Base-by-base conservation (phyloP, 1,284 basidiomycete genomes). In the Moesziomyces aphidis region DNA sequence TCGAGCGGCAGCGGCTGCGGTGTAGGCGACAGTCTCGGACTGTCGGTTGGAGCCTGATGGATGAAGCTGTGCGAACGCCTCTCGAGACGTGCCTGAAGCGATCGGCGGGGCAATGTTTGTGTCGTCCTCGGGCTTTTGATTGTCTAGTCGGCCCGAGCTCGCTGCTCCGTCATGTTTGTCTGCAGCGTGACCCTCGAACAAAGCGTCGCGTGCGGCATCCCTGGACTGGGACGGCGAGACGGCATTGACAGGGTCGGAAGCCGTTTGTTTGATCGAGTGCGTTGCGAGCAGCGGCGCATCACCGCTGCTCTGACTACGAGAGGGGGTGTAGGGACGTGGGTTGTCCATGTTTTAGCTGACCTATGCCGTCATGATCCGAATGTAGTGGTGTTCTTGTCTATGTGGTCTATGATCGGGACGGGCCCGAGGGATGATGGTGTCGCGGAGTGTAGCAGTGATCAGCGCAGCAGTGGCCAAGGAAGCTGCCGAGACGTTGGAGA, bases 261-360 rank as follows among this genome's bases (percentile, higher is more conserved):
- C 68, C 15, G 68, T 61, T 26, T 71, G 68, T 11, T 55, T 55
- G 17, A 71, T 55, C 17, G 42, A 47, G n/a, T 71, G 68, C 1
- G 58, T 55, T 3, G 55, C 47, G 1, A 57, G 60, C 22, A 63
- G 45, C 13, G 61, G 54, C 2, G 53, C 49, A 5, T 56, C 31
- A 22, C 60, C 61, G 21, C 19, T 11, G 23, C 24, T 64, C 13
- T 26, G 34, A 5, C 52, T 4, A 8, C 45, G 44, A 10, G 44
- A 13, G 23, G 61, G 50, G 3, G 61, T 28, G 1, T 45, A 21
- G 8, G 61, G 36, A 46, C 24, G 53, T 13, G 39, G 43, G 19
- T n/a, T 26, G n/a, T 48, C 49, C 61, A 69, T 62, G 1, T 6
- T 67, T 39, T 49, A 36, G 22, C 1, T 22, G 53, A 21, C 22